Base-by-base conservation (phyloP, 176 grass and related monocot genomes). In the Aegilops longissima region DNA sequence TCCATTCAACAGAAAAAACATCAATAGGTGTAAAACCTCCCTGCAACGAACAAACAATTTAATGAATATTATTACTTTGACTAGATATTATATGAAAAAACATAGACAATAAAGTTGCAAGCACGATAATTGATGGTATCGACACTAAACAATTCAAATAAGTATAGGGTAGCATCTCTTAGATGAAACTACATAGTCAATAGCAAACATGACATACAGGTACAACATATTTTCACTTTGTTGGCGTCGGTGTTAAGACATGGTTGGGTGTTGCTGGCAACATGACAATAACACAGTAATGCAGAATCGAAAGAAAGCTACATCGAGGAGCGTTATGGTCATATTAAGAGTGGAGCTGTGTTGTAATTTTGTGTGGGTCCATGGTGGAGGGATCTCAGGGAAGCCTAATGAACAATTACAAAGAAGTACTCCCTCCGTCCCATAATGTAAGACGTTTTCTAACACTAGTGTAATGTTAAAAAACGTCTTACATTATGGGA, bases 1-100 rank as follows among this genome's bases (percentile, higher is more conserved):
- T 94, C 96, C 96, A 98, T 85, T 96, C 87, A 61, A 96, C 96
- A 77, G 92, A 87, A 82, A 98, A 94, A 84, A 96, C 92, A 94
- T 98, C 96, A 76, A 95, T 92, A 63, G 93, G 92, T 45, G 96
- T 98, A 64, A 98, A 80, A 75, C 93, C 96, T 70, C 96, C 96
- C 96, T 98, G 90, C 51, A 78, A 85, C 52, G 23, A 91, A 88
- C 24, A 81, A 82, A 30, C 58, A 45, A 33, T 7, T 82, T 9
- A 78, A 66, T n/a, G 31, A 77, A 44, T 20, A 66, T 36, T 36
- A 75, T 31, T 75, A 3, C 44, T 29, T 76, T 76, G 44, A 52
- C 44, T 44, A 10, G 29, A 7, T 18, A 76, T 73, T 33, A 24
- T 68, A 68, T 34, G 47, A 20, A 88, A 85, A 85, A 85, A 85